Base-by-base conservation (phyloP, 2,329 filamentous ascomycete genomes). In the Colletotrichum sp. region DNA sequence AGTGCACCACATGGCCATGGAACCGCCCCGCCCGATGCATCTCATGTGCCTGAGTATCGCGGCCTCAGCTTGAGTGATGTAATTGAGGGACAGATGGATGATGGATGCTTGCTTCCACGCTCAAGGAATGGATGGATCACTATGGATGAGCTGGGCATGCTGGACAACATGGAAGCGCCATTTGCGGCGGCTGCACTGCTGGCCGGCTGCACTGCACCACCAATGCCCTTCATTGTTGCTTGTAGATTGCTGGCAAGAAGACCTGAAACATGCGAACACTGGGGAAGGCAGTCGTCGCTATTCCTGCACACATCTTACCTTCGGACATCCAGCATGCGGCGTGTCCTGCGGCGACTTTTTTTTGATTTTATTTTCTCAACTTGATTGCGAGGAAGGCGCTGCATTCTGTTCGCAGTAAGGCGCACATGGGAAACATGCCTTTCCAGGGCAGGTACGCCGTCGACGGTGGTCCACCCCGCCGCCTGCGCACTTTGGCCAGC, bases 241-340 rank as follows among this genome's bases (percentile, higher is more conserved):
- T 76, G 69, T 76, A 68, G 24, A 75, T 76, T 76, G 39, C 64
- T 73, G 39, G 39, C 12, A 16, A 72, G 55, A 67, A 26, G n/a
- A 73, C 69, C 69, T 76, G 73, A 76, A 76, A 76, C 73, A 44
- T 55, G 62, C 44, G 15, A 49, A 34, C 34, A 64, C 69, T 73
- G 69, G 70, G 69, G 57, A 73, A 49, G 73, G 69, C 21, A n/a
- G 72, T 68, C 30, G 26, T 71, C 52, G 52, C 28, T 24, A n/a
- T 52, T 44, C 59, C 24, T 55, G 44, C 44, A 52, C n/a, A 2
- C 44, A 12, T 52, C 44, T 52, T 52, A 52, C 44, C 44, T 52
- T 52, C 44, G 44, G 44, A 52, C 44, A 21, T 34, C 68, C 24
- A 69, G 71, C 52, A 63, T 69, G 71, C 34, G 52, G 71, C 36